Percentiles rank a stretch among this genome's conserved stretches.
Evolutionary conservation across 805 yeast genomes (phyloP).

Genomic region (Saccharomyces kudriavzevii): DNA sequence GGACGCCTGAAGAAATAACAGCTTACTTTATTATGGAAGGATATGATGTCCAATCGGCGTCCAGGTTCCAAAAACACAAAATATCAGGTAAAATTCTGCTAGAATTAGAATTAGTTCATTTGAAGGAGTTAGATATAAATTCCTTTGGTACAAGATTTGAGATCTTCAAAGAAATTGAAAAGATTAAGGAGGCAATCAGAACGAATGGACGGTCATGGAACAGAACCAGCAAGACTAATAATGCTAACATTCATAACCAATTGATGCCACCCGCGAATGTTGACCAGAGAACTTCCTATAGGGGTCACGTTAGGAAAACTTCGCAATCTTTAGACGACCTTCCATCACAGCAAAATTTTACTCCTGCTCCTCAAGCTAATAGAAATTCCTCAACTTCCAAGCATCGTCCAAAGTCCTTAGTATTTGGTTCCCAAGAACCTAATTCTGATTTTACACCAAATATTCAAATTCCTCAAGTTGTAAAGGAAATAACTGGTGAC

Average conservation of each 20-base stretch:
- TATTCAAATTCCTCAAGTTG: constrained; percentile 12
- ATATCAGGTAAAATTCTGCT: constrained; percentile 80
- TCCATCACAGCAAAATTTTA: not conserved
- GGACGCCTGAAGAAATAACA: constrained; percentile 86
- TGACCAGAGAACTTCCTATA: constrained; percentile 15
- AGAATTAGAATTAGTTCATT: constrained; percentile 74
- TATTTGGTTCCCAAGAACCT: constrained; percentile 8
- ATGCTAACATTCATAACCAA: constrained; percentile 10
- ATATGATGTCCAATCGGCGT: constrained; percentile 66
- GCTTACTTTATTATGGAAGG: constrained; percentile 66
- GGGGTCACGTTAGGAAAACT: constrained; percentile 13
- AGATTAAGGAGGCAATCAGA: constrained; percentile 33
- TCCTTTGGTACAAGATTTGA: constrained; percentile 95
- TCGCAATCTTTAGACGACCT: constrained; percentile 21
- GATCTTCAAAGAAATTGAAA: constrained; percentile 80
- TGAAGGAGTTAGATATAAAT: constrained; percentile 84
- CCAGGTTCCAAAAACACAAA: constrained; percentile 77
- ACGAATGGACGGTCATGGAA: not conserved
- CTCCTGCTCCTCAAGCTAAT: not conserved
- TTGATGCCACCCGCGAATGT: constrained; percentile 38
- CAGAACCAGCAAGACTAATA: not conserved
- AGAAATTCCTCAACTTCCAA: not conserved
- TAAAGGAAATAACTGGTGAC: constrained; percentile 6
- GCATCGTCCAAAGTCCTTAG: constrained; percentile 14
- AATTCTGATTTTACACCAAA: not conserved